These are phyloP conservation scores for Candida oleophila DNA, from an alignment of 805 yeast species.

Conservation along the genomic window DNA sequence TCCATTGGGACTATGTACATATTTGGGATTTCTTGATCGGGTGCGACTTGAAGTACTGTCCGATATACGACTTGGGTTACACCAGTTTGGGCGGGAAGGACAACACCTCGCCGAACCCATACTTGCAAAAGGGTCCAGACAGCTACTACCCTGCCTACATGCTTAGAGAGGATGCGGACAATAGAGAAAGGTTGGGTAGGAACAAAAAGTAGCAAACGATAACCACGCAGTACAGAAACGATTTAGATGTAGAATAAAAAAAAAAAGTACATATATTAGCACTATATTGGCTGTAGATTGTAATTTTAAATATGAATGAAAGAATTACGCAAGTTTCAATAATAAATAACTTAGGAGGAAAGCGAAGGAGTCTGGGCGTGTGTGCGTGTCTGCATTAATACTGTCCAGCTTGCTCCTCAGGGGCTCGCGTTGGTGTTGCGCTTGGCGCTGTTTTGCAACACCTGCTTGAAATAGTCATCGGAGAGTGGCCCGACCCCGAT, in stretches of 20 bases:
- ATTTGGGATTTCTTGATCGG: conserved; percentile 79
- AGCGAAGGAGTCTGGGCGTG: background rate
- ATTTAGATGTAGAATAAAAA: no score
- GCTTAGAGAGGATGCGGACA: conserved; percentile 61
- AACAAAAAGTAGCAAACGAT: conserved; percentile 7
- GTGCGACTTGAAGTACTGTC: conserved; percentile 65
- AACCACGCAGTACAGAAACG: no score
- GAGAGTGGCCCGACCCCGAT: conserved; percentile 84
- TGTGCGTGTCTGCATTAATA: no score
- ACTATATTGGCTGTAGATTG: no score
- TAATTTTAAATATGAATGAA: no score
- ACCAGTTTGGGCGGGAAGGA: conserved; percentile 84
- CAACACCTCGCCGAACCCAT: conserved; percentile 73
- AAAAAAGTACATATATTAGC: no score
- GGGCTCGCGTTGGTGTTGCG: conserved; percentile 14
- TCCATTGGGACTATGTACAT: conserved; percentile 82
- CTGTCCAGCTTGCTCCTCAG: background rate
- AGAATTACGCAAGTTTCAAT: background rate
- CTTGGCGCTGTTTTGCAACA: conserved; percentile 20
- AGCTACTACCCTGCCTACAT: conserved; percentile 53
- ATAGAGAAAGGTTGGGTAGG: conserved; percentile 48
- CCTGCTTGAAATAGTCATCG: conserved; percentile 32
- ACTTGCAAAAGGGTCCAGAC: conserved; percentile 21
- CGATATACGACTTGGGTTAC: conserved; percentile 77
- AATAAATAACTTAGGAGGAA: background rate